A percentile compares a stretch with the other conserved stretches of the same genome.
These are phyloP conservation scores for Candida taoyuanica DNA, from an alignment of 805 yeast genomes.

Conservation along the genomic window DNA sequence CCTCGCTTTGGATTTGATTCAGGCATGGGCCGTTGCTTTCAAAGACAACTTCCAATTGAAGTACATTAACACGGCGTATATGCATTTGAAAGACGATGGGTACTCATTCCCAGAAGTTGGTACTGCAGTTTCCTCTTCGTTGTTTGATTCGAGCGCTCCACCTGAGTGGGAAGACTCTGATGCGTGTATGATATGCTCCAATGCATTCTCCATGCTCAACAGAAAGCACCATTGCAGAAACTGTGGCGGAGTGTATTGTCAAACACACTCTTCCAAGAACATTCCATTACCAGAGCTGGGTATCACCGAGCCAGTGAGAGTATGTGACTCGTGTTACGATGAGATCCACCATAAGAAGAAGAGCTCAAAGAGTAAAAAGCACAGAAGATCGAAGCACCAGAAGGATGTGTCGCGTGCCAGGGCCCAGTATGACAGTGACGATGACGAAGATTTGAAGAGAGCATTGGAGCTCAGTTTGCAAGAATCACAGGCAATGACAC, in stretches of 20 bases:
- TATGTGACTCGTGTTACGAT: constrained; percentile 84
- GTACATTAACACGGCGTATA: constrained; percentile 61
- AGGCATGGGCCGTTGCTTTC: constrained; percentile 75
- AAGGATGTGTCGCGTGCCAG: constrained; percentile 26
- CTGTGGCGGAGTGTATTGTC: constrained; percentile 94
- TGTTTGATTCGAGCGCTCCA: constrained; percentile 86
- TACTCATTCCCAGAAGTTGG: constrained; percentile 56
- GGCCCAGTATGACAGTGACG: constrained; percentile 38
- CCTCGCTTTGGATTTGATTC: constrained; percentile 58
- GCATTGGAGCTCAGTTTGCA: constrained; percentile 78
- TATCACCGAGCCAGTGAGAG: constrained; percentile 83
- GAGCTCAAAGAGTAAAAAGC: constrained; percentile 21
- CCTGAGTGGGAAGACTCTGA: constrained; percentile 98
- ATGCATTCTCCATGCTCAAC: constrained; percentile 70
- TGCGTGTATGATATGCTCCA: constrained; percentile 91
- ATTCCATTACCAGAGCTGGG: constrained; percentile 80
- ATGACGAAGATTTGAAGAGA: constrained; percentile 68
- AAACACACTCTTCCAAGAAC: constrained; percentile 71
- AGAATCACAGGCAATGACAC: constrained; percentile 38
- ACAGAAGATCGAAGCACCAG: constrained; percentile 16
- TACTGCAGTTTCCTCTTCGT: constrained; percentile 37
- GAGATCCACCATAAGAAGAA: constrained; percentile 45
- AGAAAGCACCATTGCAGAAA: constrained; percentile 96
- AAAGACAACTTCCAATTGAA: constrained; percentile 58
- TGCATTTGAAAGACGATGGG: constrained; percentile 55